phyloP scores from a whole-genome alignment of 257 asterid species.

The Nicotiana knightiana region DNA sequence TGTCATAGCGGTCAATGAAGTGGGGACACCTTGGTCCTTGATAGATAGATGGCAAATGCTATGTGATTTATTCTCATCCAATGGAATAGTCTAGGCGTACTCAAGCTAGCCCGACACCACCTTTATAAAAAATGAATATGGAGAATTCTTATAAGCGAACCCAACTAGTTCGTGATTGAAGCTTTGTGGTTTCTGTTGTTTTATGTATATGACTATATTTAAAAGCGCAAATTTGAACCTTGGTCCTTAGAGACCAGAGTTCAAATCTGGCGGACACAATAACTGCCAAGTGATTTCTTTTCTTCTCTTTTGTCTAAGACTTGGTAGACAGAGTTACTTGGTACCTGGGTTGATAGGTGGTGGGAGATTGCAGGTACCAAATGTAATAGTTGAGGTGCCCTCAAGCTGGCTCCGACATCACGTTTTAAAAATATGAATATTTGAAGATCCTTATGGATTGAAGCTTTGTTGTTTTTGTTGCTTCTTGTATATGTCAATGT shows the following conservation, averaged over 20 bases:
- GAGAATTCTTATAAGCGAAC: background rate
- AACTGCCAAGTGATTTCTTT: background rate
- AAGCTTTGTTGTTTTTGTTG: background rate
- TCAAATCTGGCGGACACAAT: too few species aligned
- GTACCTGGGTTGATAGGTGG: background rate
- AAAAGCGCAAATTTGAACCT: background rate
- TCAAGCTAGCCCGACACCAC: background rate
- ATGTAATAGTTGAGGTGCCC: background rate
- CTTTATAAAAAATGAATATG: background rate
- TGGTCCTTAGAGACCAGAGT: background rate
- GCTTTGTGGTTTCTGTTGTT: background rate
- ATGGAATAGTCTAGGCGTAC: background rate
- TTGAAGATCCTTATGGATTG: background rate
- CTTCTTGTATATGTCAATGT: background rate
- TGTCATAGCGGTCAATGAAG: background rate
- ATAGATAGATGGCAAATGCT: too few species aligned
- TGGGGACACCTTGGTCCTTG: background rate
- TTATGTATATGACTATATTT: background rate
- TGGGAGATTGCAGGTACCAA: background rate
- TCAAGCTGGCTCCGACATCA: background rate
- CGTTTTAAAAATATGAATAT: background rate
- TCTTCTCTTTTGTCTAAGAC: background rate
- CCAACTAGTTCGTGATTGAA: background rate
- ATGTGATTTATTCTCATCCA: background rate
- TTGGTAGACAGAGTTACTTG: background rate